Conservation (phyloP, 176 grass and related monocot species). For the Ananas comosus region DNA sequence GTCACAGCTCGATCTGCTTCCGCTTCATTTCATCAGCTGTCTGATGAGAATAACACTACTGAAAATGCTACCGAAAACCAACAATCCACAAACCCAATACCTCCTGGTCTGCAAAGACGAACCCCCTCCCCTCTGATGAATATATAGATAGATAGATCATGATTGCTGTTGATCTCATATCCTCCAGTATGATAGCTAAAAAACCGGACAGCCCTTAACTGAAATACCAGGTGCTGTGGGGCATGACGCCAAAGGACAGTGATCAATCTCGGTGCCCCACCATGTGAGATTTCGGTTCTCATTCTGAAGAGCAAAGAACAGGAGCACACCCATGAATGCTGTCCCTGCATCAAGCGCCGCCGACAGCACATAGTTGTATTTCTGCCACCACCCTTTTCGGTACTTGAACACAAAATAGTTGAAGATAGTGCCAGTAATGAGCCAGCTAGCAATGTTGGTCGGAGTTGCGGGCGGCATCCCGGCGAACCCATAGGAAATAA, state of each 20-base stretch:
- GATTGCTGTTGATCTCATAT: too few species aligned
- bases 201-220: slow-evolving; percentile 82
- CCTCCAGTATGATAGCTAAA: slow-evolving; percentile 25
- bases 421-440: slow-evolving; percentile 81
- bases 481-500: slow-evolving; percentile 92
- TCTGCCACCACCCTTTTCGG: slow-evolving; percentile 92
- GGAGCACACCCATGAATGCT: slow-evolving; percentile 93
- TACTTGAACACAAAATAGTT: slow-evolving; percentile 93
- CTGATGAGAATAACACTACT: too few species aligned
- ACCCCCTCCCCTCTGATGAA: too few species aligned
- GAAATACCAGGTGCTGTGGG: slow-evolving; percentile 67
- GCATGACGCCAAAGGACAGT: slow-evolving; percentile 83
- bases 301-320: slow-evolving; percentile 95
- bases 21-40: too few species aligned
- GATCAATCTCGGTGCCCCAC: slow-evolving; percentile 91
- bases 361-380: slow-evolving; percentile 96
- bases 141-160: too few species aligned
- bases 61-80: too few species aligned
- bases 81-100: too few species aligned
- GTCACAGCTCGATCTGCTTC: too few species aligned
- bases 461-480: slow-evolving; percentile 98
- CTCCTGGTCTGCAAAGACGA: too few species aligned
- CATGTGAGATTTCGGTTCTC: slow-evolving; percentile 63
- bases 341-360: slow-evolving; percentile 94
- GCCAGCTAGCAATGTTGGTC: slow-evolving; percentile 96